phyloP scores from a whole-genome alignment of 2,329 filamentous ascomycete species.

The Colletotrichum sp. region DNA sequence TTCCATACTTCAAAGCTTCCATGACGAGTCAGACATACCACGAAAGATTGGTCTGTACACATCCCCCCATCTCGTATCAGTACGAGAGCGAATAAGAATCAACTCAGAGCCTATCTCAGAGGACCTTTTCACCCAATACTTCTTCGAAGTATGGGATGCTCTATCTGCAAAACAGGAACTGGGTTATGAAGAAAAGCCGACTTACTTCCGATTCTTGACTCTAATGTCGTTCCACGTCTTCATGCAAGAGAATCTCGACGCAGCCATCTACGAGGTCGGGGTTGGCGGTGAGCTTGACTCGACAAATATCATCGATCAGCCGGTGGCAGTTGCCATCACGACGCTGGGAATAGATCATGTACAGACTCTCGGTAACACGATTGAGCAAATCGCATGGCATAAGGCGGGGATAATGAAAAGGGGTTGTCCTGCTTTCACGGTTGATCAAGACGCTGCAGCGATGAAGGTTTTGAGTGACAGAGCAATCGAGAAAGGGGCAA shows the following conservation, averaged over 20 bases:
- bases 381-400: neutral
- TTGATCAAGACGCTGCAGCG: neutral
- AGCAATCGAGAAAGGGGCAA: neutral
- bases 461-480: neutral
- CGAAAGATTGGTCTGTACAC: neutral
- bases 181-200: neutral
- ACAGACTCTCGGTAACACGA: neutral
- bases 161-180: neutral
- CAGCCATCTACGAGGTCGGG: neutral
- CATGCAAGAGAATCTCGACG: neutral
- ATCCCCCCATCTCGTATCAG: neutral
- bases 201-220: neutral
- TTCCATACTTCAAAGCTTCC: neutral
- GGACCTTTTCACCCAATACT: neutral
- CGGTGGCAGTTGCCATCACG: neutral
- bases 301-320: neutral
- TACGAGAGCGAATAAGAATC: neutral
- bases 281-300: neutral
- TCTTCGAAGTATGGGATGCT: neutral
- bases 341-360: neutral
- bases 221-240: neutral
- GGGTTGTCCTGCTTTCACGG: neutral
- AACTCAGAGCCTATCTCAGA: neutral
- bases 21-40: fast-evolving
- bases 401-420: neutral